These are phyloP conservation scores for Panicum hallii DNA, from an alignment of 202 grass and related monocot species.

Conservation along the genomic window DNA sequence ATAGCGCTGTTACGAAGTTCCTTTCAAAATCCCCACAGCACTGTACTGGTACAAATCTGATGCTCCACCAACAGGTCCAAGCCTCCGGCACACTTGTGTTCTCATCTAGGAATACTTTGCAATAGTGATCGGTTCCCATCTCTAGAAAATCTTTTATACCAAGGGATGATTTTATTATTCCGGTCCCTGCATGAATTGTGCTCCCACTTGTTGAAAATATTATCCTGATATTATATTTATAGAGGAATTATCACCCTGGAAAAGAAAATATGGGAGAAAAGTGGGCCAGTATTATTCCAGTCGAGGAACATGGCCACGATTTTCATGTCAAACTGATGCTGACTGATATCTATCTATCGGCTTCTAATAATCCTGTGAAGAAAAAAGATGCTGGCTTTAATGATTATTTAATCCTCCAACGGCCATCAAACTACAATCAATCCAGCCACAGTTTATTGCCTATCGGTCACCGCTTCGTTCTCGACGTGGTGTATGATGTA, in stretches of 20 bases:
- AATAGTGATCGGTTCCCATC: neutral
- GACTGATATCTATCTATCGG: conserved; percentile 3
- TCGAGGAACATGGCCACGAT: neutral
- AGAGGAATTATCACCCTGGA: neutral
- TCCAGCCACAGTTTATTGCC: too few relatives aligned
- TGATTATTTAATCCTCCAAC: neutral
- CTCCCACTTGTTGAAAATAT: neutral
- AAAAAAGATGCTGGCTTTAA: neutral
- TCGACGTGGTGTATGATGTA: neutral
- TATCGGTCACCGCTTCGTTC: neutral
- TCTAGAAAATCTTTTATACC: neutral
- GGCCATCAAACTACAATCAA: conserved; percentile 21
- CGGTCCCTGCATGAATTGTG: neutral
- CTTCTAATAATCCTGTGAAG: too few relatives aligned
- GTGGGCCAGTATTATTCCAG: neutral
- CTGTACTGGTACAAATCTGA: neutral
- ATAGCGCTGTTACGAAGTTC: neutral
- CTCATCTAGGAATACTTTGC: neutral
- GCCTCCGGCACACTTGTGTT: neutral
- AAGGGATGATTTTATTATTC: neutral
- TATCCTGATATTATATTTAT: neutral
- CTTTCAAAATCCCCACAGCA: neutral
- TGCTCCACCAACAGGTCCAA: neutral
- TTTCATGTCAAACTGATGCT: neutral
- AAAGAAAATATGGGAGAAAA: neutral